phyloP scores from a whole-genome alignment of 768 basidiomycete species.

The Sarcodon aspratus region DNA sequence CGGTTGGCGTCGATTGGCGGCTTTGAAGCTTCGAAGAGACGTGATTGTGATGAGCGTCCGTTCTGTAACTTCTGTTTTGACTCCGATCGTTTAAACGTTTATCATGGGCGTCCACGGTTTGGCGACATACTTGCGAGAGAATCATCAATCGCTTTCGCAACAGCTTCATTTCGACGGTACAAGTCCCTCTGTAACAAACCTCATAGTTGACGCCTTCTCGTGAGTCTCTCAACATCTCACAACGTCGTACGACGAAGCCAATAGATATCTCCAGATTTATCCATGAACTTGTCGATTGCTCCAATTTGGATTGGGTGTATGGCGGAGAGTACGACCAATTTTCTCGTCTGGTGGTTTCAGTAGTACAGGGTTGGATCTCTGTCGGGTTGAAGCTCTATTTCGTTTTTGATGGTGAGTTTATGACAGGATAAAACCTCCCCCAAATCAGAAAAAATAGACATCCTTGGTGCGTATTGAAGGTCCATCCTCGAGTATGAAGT shows the following conservation, averaged over 20 bases:
- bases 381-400: slow-evolving; percentile 58
- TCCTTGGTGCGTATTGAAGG: slow-evolving; percentile 28
- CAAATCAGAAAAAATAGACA: too few species aligned
- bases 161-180: slow-evolving; percentile 18
- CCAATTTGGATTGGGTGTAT: slow-evolving; percentile 71
- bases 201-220: slow-evolving; percentile 85
- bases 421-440: not conserved
- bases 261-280: slow-evolving; percentile 45
- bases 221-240: slow-evolving; percentile 30
- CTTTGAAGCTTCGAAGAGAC: too few species aligned
- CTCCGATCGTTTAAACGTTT: not conserved
- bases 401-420: slow-evolving; percentile 69
- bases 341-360: slow-evolving; percentile 28
- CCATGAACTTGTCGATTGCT: slow-evolving; percentile 49
- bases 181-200: slow-evolving; percentile 5
- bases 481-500: slow-evolving; percentile 60
- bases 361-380: slow-evolving; percentile 57
- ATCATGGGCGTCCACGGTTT: slow-evolving; percentile 43
- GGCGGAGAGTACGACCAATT: slow-evolving; percentile 71
- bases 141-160: slow-evolving; percentile 27
- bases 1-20: too few species aligned
- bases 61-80: too few species aligned
- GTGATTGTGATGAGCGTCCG: too few species aligned
- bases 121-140: slow-evolving; percentile 37
- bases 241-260: slow-evolving; percentile 3